These are phyloP conservation scores for Hortiboletus rubellus DNA, from an alignment of 1,284 basidiomycete genomes.

Conservation along the genomic window DNA sequence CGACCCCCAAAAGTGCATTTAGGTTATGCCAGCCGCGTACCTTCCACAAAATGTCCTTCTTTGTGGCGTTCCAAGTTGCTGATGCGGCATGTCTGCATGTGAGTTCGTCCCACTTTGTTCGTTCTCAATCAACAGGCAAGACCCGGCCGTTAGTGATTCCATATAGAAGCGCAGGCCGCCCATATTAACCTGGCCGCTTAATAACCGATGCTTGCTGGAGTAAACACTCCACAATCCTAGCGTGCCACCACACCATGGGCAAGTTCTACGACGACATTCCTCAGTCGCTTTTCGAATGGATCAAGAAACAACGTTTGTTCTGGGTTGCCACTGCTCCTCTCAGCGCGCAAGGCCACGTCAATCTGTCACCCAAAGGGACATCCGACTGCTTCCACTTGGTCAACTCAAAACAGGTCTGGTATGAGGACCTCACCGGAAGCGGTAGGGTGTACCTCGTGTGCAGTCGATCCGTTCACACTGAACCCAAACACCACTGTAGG, in stretches of 20 bases:
- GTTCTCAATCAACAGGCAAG: too few species aligned
- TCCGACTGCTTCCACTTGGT: slow-evolving; percentile 50
- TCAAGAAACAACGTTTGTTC: slow-evolving; percentile 52
- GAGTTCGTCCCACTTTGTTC: too few species aligned
- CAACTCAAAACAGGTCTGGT: slow-evolving; percentile 50
- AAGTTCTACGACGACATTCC: slow-evolving; percentile 52
- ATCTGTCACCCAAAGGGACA: slow-evolving; percentile 56
- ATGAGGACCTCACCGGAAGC: slow-evolving; percentile 56
- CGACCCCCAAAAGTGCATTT: too few species aligned
- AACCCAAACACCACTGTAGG: slow-evolving; percentile 32
- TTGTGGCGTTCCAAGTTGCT: too few species aligned
- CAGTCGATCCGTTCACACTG: neutral
- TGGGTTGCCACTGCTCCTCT: slow-evolving; percentile 60
- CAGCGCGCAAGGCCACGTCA: slow-evolving; percentile 49
- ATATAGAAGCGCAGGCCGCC: too few species aligned
- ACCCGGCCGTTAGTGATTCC: too few species aligned
- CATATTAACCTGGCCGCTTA: too few species aligned
- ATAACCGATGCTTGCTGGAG: too few species aligned
- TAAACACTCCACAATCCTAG: neutral
- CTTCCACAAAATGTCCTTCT: too few species aligned
- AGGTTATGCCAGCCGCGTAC: too few species aligned
- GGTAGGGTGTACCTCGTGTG: slow-evolving; percentile 34
- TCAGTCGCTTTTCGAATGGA: slow-evolving; percentile 46
- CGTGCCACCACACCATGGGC: slow-evolving; percentile 40
- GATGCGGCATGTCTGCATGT: too few species aligned